Conservation (phyloP, 208 protist genomes). For the Acanthamoeba lenticulata region DNA sequence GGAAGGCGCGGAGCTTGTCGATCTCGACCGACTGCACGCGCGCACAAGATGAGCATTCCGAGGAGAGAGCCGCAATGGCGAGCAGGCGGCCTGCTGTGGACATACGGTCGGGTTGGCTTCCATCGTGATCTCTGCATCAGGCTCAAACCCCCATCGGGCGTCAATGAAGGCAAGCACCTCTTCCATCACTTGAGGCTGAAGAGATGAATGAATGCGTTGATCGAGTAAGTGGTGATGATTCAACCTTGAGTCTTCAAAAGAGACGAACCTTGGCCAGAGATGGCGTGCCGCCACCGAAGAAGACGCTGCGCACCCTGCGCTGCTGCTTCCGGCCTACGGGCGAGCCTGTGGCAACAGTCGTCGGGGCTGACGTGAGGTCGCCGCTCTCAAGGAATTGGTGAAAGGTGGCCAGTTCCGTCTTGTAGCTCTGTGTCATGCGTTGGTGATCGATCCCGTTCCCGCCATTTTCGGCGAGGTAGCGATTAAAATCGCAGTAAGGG, state of each 20-base stretch:
- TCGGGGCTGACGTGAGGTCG: neutral
- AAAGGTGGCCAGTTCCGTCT: constrained; percentile 3
- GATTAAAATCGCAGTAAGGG: constrained; percentile 79
- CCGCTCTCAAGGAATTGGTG: neutral
- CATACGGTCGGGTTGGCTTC: constrained; percentile 72
- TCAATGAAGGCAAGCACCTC: constrained; percentile 36
- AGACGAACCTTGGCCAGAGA: constrained; percentile 65
- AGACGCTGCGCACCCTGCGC: constrained; percentile 57
- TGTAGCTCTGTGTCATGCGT: constrained; percentile 36
- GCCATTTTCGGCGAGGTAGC: constrained; percentile 67
- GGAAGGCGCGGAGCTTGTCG: constrained; percentile 59
- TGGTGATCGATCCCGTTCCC: constrained; percentile 64
- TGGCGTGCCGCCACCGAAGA: constrained; percentile 79
- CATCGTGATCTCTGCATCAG: constrained; percentile 70
- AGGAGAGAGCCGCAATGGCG: too few relatives aligned
- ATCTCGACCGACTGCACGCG: neutral
- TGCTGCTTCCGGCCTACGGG: neutral
- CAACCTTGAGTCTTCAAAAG: too few relatives aligned
- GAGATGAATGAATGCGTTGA: too few relatives aligned
- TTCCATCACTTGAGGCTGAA: constrained; percentile 45
- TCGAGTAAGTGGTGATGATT: too few relatives aligned
- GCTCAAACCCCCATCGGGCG: neutral
- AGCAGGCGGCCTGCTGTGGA: neutral
- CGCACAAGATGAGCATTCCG: neutral
- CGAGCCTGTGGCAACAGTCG: neutral